Evolutionary conservation across 2,329 filamentous ascomycete species (phyloP).

Genomic region (Beauveria bassiana): DNA sequence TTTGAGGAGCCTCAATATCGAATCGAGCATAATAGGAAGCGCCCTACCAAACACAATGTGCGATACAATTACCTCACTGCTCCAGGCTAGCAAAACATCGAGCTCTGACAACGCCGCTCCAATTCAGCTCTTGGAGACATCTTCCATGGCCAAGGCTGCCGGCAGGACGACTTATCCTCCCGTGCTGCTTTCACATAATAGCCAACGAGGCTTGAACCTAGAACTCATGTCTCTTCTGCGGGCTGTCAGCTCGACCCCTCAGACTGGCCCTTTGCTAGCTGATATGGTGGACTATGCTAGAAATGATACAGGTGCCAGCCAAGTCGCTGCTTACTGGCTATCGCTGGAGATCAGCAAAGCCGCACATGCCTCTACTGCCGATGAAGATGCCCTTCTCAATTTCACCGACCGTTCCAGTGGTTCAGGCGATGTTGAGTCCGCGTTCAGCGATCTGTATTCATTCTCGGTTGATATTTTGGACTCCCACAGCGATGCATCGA

Average conservation of each 20-base stretch:
- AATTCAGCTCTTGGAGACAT: conserved; percentile 19
- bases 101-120: conserved; percentile 14
- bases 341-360: conserved; percentile 63
- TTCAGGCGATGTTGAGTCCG: conserved; percentile 35
- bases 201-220: conserved; percentile 53
- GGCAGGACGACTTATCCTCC: conserved; percentile 42
- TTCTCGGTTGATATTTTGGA: conserved; percentile 58
- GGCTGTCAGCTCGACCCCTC: conserved; percentile 47
- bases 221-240: conserved; percentile 52
- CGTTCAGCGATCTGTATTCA: conserved; percentile 60
- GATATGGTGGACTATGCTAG: conserved; percentile 59
- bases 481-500: conserved; percentile 40
- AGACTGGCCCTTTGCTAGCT: conserved; percentile 52
- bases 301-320: conserved; percentile 47
- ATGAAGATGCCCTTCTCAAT: conserved; percentile 61
- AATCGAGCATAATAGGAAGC: conserved; percentile 59
- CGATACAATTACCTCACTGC: conserved; percentile 57
- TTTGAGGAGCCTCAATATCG: conserved; percentile 53
- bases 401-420: conserved; percentile 30
- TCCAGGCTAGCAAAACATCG: conserved; percentile 19
- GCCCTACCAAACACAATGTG: conserved; percentile 61
- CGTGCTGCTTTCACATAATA: conserved; percentile 55
- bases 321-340: conserved; percentile 73
- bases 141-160: conserved; percentile 12
- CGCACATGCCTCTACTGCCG: conserved; percentile 40